Percentiles rank a stretch among this genome's conserved stretches.
Conservation (phyloP, 805 yeast genomes). For the Candida dajiaensis region DNA sequence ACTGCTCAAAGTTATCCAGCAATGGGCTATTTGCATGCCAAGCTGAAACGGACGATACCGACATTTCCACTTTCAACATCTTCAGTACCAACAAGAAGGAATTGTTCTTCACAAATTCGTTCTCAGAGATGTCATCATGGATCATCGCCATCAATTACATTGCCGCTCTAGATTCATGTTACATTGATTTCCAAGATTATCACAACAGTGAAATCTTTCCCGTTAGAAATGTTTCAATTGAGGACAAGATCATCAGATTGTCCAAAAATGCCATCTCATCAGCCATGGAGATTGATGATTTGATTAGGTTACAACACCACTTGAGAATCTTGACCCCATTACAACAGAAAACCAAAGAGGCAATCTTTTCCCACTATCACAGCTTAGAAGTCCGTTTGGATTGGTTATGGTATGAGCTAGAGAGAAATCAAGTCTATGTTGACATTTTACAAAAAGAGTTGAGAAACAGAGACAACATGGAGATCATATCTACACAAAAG, state of each 20-base stretch:
- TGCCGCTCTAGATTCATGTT: constrained; percentile 39
- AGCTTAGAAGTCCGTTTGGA: constrained; percentile 47
- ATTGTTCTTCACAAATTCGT: constrained; percentile 35
- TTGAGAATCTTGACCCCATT: constrained; percentile 50
- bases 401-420: constrained; percentile 50
- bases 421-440: constrained; percentile 36
- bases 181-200: constrained; percentile 14
- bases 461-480: background rate
- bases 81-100: constrained; percentile 36
- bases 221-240: constrained; percentile 21
- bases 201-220: constrained; percentile 21
- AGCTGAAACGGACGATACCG: constrained; percentile 10
- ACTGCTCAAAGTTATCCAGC: constrained; percentile 30
- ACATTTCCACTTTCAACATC: constrained; percentile 27
- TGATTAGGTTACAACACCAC: constrained; percentile 31
- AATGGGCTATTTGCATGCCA: constrained; percentile 36
- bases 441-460: constrained; percentile 26
- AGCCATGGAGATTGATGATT: constrained; percentile 30
- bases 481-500: constrained; percentile 1
- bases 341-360: constrained; percentile 44
- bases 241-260: constrained; percentile 31
- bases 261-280: constrained; percentile 30
- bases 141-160: constrained; percentile 47
- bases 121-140: constrained; percentile 54
- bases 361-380: constrained; percentile 38